phyloP scores from a whole-genome alignment of 2,329 filamentous ascomycete genomes.

The Scedosporium dehoogii region DNA sequence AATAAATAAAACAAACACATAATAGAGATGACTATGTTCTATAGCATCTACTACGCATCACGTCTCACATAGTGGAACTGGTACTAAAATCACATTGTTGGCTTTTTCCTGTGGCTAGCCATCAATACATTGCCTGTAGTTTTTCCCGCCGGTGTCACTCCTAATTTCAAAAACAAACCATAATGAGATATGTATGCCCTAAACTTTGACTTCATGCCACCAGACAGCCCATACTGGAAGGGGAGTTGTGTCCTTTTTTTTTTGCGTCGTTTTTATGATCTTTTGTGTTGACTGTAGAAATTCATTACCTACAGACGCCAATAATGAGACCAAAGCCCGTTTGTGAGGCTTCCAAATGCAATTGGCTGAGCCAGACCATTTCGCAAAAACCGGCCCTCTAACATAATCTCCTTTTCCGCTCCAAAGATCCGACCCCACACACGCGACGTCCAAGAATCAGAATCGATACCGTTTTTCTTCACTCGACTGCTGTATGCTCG shows the following conservation, averaged over 20 bases:
- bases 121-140: background rate
- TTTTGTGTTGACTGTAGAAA: conserved; percentile 50
- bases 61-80: background rate
- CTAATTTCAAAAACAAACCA: background rate
- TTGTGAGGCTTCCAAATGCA: conserved; percentile 53
- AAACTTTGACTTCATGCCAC: background rate
- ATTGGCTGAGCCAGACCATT: conserved; percentile 50
- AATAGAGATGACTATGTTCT: too few species aligned
- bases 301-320: conserved; percentile 53
- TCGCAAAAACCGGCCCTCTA: conserved; percentile 30
- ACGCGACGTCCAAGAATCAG: conserved; percentile 3
- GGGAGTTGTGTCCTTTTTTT: conserved; percentile 8
- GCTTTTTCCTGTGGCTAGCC: background rate
- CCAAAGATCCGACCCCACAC: conserved; percentile 11
- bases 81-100: background rate
- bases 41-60: too few species aligned
- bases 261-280: conserved; percentile 34
- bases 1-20: background rate
- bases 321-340: conserved; percentile 50
- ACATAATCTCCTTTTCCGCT: conserved; percentile 33
- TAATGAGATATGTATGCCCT: background rate
- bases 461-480: conserved; percentile 6
- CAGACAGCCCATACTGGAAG: background rate
- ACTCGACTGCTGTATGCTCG: conserved; percentile 2
- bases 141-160: background rate